phyloP scores from a whole-genome alignment of 352 stramenopile genomes.

The Pilasporangium apinafurcum region DNA sequence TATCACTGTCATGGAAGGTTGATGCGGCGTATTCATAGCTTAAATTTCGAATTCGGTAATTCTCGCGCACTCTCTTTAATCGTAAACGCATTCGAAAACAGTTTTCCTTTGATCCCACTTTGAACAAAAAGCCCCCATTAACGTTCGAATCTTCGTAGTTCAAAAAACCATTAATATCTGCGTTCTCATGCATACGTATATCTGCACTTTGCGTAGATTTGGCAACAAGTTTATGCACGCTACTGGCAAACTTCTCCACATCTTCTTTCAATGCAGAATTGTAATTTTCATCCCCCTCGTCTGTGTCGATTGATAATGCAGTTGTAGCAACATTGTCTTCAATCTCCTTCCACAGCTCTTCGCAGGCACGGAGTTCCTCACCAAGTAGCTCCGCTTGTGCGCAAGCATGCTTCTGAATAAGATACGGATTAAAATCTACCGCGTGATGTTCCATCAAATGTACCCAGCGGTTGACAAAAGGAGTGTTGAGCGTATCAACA shows the following conservation, averaged over 20 bases:
- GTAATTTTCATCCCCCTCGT: slow-evolving; percentile 29
- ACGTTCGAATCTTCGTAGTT: background rate
- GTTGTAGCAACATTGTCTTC: slow-evolving; percentile 24
- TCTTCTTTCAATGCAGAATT: slow-evolving; percentile 58
- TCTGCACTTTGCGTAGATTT: background rate
- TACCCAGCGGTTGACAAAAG: slow-evolving; percentile 45
- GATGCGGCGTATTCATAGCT: slow-evolving; percentile 52
- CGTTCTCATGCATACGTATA: background rate
- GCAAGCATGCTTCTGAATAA: slow-evolving; percentile 48
- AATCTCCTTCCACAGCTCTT: slow-evolving; percentile 53
- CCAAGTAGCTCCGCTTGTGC: slow-evolving; percentile 42
- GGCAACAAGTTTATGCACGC: slow-evolving; percentile 63
- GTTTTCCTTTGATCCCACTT: slow-evolving; percentile 69
- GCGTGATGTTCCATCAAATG: slow-evolving; percentile 26
- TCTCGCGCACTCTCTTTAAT: slow-evolving; percentile 56
- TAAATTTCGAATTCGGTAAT: slow-evolving; percentile 58
- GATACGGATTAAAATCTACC: slow-evolving; percentile 65
- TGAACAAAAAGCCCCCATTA: slow-evolving; percentile 33
- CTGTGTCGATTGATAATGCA: slow-evolving; percentile 13
- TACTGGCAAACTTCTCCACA: slow-evolving; percentile 72
- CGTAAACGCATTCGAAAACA: slow-evolving; percentile 65
- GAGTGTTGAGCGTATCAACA: slow-evolving; percentile 16
- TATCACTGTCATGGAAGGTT: slow-evolving; percentile 41
- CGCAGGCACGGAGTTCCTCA: slow-evolving; percentile 40
- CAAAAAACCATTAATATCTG: no score